A percentile compares a stretch with the other conserved stretches of the same genome.
Evolutionary conservation across 345 rosid genomes (phyloP).

Genomic region (Salix viminalis): DNA sequence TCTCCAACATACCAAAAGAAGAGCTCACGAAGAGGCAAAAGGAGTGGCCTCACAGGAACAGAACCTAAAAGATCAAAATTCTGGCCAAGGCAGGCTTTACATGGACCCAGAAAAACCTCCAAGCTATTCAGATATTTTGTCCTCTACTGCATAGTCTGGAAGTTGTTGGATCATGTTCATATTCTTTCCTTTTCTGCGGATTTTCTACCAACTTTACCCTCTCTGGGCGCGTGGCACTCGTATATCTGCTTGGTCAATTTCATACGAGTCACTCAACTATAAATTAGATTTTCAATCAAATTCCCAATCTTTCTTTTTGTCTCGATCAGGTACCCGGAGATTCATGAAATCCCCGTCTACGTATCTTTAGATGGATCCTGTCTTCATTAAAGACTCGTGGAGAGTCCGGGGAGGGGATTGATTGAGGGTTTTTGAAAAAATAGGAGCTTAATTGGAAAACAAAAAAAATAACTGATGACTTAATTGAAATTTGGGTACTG

Average conservation of each 20-base stretch:
- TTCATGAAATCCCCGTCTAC: not conserved
- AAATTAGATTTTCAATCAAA: no score
- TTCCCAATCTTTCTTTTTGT: no score
- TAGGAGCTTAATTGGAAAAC: no score
- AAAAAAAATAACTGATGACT: no score
- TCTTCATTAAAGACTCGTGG: no score
- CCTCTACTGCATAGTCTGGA: not conserved
- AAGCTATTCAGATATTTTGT: not conserved
- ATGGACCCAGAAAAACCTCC: not conserved
- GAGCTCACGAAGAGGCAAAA: not conserved
- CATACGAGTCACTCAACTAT: not conserved
- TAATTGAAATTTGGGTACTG: no score
- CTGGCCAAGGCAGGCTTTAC: not conserved
- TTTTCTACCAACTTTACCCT: not conserved
- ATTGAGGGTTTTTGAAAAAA: no score
- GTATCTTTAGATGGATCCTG: no score
- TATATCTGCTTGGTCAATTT: not conserved
- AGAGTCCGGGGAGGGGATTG: no score
- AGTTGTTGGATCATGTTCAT: not conserved
- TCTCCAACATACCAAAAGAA: not conserved
- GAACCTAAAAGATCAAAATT: not conserved
- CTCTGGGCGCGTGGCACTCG: not conserved
- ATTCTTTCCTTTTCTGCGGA: not conserved
- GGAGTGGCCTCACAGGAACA: not conserved
- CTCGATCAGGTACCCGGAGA: not conserved